Base-by-base conservation (phyloP, 2,329 filamentous ascomycete genomes). In the Fusarium scirpi region DNA sequence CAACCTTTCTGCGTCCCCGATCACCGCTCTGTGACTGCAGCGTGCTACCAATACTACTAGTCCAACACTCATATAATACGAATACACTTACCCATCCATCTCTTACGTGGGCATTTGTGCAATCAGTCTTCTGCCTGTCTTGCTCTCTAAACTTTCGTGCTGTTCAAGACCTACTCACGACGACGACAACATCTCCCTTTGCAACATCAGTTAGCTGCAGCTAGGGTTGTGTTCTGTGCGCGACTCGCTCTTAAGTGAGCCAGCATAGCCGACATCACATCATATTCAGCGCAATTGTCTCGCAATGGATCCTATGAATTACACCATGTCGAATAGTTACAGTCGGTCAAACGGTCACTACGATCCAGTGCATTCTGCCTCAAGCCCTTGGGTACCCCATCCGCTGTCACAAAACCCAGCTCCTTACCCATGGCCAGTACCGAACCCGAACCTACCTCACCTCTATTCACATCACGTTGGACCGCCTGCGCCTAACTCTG, bases 231-330 rank as follows among this genome's bases (percentile, higher is more conserved):
- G 49, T 43, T 30, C 54, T 65, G 44, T 22, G 51, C 20, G 34
- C 65, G 41, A 61, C 54, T 65, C 49, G 30, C 49, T 47, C n/a
- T 25, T 44, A 27, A 40, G 46, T 48, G 32, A 55, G 44, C 62
- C 38, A 38, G 22, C 38, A 43, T 55, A 58, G 46, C 29, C 47
- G 38, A 38, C 25, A 63, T 49, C 32, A 34, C 55, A 64, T 49
- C 55, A 41, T 53, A 65, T 18, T 18, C 34, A 16, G 18, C 16
- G 24, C 55, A 44, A 40, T 45, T 68, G 40, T 54, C 48, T 38
- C 54, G 46, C 41, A 41, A 78, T 78, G 76, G 76, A 78, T 68
- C 74, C 70, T 18, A 74, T 75, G 68, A 73, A 78, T 34, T 74
- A 73, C 57, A 58, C 75, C 40, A 51, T 73, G 47, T 68, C 62